A percentile compares a stretch with the other conserved stretches of the same genome.
phyloP scores from a whole-genome alignment of 495 filamentous ascomycete species.

The Penicillium coffeae region DNA sequence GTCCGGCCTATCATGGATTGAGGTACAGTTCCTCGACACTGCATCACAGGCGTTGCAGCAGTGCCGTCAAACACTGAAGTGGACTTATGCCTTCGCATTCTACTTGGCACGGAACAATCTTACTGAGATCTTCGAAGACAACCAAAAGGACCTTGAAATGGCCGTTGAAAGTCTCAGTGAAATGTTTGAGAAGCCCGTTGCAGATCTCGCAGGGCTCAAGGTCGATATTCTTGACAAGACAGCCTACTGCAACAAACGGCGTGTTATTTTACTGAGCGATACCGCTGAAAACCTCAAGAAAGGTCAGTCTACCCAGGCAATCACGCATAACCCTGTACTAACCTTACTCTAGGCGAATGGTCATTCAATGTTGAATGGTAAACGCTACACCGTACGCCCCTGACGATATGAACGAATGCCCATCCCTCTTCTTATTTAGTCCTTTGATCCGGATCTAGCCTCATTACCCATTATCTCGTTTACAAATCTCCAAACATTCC shows the following conservation, averaged over 20 bases:
- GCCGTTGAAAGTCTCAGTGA: slow-evolving; percentile 92
- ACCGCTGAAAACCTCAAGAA: slow-evolving; percentile 87
- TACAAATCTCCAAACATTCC: neutral
- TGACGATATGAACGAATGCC: slow-evolving; percentile 40
- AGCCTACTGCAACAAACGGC: slow-evolving; percentile 86
- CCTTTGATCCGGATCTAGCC: neutral
- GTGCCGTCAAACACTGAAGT: slow-evolving; percentile 95
- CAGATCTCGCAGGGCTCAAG: slow-evolving; percentile 79
- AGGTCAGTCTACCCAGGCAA: slow-evolving; percentile 59
- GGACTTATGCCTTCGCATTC: slow-evolving; percentile 98
- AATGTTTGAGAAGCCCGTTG: slow-evolving; percentile 94
- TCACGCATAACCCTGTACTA: neutral
- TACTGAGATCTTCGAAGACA: slow-evolving; percentile 97
- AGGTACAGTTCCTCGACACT: slow-evolving; percentile 91
- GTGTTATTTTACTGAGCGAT: slow-evolving; percentile 83
- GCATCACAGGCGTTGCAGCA: slow-evolving; percentile 93
- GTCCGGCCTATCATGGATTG: slow-evolving; percentile 97
- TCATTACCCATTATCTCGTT: neutral
- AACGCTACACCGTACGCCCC: slow-evolving; percentile 4
- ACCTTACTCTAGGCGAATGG: slow-evolving; percentile 45
- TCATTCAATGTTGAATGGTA: slow-evolving; percentile 45
- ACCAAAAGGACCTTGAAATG: slow-evolving; percentile 96
- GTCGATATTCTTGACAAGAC: slow-evolving; percentile 99
- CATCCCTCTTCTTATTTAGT: neutral
- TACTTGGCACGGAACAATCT: slow-evolving; percentile 93